Conservation (phyloP, 768 basidiomycete species). For the Melanogaster broomeanus region DNA sequence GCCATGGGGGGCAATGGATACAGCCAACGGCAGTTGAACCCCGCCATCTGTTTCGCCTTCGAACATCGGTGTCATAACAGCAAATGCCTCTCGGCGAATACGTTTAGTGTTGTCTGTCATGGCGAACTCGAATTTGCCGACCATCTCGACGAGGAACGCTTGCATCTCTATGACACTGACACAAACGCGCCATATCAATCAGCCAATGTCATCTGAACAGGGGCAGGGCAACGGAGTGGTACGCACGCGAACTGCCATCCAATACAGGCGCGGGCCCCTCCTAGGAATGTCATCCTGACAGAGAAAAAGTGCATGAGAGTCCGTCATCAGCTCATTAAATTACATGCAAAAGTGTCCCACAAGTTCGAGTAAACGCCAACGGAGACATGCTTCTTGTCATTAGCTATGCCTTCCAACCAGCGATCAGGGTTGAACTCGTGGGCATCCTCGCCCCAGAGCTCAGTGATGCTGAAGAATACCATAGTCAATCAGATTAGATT, state of each 20-base stretch:
- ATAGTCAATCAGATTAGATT: background rate
- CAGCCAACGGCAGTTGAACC: constrained; percentile 34
- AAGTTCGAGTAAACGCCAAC: constrained; percentile 32
- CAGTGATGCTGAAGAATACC: constrained; percentile 18
- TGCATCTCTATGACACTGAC: constrained; percentile 52
- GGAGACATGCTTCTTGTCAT: constrained; percentile 16
- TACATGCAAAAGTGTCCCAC: constrained; percentile 9
- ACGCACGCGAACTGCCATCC: constrained; percentile 36
- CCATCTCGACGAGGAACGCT: constrained; percentile 54
- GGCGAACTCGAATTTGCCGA: constrained; percentile 54
- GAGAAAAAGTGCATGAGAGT: background rate
- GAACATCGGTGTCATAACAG: constrained; percentile 39
- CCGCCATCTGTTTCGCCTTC: constrained; percentile 34
- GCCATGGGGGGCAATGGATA: constrained; percentile 29
- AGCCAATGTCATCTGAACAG: too few relatives aligned
- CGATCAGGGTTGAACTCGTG: constrained; percentile 32
- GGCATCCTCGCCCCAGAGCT: constrained; percentile 34
- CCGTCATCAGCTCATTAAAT: background rate
- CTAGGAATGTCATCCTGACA: constrained; percentile 28
- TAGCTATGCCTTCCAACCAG: constrained; percentile 23
- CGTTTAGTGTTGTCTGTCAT: constrained; percentile 31
- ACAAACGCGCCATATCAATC: background rate
- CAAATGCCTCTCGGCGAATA: constrained; percentile 30
- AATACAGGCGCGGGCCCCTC: constrained; percentile 24
- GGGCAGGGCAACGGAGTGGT: background rate